Conservation (phyloP, 2,329 filamentous ascomycete species). For the Fusarium ramigenum region DNA sequence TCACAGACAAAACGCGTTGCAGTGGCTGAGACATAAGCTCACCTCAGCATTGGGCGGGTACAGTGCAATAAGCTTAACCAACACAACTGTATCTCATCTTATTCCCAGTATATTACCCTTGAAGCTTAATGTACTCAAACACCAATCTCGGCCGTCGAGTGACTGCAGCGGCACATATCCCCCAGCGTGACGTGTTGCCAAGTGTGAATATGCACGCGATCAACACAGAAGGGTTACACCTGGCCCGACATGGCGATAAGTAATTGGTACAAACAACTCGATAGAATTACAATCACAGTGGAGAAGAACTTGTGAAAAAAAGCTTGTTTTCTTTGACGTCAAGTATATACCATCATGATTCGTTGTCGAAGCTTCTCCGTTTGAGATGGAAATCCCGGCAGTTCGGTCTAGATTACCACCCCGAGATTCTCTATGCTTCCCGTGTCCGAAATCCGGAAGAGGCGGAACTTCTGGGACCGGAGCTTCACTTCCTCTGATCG, state of each 20-base stretch:
- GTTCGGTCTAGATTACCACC: conserved; percentile 7
- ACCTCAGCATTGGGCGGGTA: background rate
- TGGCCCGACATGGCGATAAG: background rate
- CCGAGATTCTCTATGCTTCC: background rate
- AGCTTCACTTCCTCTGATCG: background rate
- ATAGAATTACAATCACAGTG: background rate
- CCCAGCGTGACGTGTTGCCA: background rate
- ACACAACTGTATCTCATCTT: background rate
- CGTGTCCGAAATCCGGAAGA: background rate
- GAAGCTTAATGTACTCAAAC: background rate
- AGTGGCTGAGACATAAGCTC: conserved; percentile 6
- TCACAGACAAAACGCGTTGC: background rate
- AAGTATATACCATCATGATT: background rate
- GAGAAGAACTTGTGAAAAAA: background rate
- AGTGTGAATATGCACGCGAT: conserved; percentile 1
- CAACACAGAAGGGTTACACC: background rate
- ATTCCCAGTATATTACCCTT: background rate
- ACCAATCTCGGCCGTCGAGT: background rate
- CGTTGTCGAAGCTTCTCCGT: background rate
- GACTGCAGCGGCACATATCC: background rate
- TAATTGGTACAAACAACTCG: background rate
- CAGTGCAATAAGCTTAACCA: conserved; percentile 15
- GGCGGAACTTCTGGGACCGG: background rate
- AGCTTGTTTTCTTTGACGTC: background rate
- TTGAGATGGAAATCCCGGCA: background rate